Base-by-base conservation (phyloP, 139 green algal species). In the Edaphochlamys debaryana region DNA sequence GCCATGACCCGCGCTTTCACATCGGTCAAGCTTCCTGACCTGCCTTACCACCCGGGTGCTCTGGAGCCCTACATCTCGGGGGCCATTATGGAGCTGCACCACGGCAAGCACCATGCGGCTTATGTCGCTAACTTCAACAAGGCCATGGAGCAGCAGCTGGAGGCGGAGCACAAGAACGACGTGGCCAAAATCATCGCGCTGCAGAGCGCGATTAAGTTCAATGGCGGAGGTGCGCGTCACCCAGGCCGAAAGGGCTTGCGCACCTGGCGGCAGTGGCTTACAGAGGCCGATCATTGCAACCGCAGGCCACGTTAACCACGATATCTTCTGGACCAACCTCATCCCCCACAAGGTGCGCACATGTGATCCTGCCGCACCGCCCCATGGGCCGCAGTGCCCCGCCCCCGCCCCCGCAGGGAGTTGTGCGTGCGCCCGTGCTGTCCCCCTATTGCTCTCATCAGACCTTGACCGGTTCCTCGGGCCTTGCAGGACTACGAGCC, bases 81-180 rank as follows among this genome's bases (percentile, higher is more conserved):
- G 20, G 67, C 98, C 79, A 99, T 99, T 89, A 99, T 99, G 97
- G 87, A 98, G 89, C 86, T 99, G 72, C 97, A 99, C 84, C 96
- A 99, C 88, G 80, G 70, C 6, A 99, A 99, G 88, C 97, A 99
- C 78, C 95, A 98, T 68, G 92, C 87, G 52, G 85, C 93, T 1
- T 99, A 99, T 66, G 92, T 99, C 17, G 95, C 87, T 34, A 95
- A 94, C 69, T 91, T 95, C 48, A 99, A 99, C 90, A 92, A 89
- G 48, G 90, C 94, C 0, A 77, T 95, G 40, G 93, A 98, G 79
- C 87, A 98, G 87, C 93, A 93, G 38, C 79, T 86, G 2, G 94
- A 89, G 80, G 96, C 96, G 22, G 90, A 98, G 72, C 37, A 69
- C 48, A 96, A 96, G 82, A 79, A 79, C 0, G 97, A 99, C 68